Base-by-base conservation (phyloP, 768 basidiomycete species). In the Myochromella boudieri region DNA sequence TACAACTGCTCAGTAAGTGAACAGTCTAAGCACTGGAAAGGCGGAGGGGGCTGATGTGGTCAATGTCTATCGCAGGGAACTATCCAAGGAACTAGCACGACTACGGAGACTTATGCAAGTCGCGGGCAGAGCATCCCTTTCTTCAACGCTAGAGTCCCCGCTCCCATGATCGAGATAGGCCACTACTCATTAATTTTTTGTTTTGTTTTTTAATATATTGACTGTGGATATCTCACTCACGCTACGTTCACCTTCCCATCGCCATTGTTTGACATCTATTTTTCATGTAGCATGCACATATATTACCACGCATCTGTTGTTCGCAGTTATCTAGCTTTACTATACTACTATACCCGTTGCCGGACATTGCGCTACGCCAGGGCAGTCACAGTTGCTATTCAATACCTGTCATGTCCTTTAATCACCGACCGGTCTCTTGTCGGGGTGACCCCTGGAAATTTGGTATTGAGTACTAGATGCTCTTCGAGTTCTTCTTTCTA, bases 81-180 rank as follows among this genome's bases (percentile, higher is more conserved):
- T 90, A 24, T 69, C 84, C 4, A 68, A 71, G 22, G 88, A 91
- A 61, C 70, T 91, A 36, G 76, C 80, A 39, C 74, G 86, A 47
- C 67, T 91, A 59, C 75, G 85, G 59, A 75, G 88, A 54, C 73
- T 91, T 31, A 90, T 91, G 81, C 85, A 79, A 58, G 66, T 68
- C 31, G 74, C 78, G 55, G 68, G 73, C 1, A 68, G 65, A 45
- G 44, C 44, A 31, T 41, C 56, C 60, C 29, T 43, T 22, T 44
- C 57, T 42, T 43, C 20, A 27, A 42, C 38, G 24, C 47, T 51
- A 44, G 49, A 50, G n/a, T 41, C 49, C 4, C 42, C 28, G 6
- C 53, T 49, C 17, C 38, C 53, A 37, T 54, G 49, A 54, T 9
- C 11, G 26, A 25, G 18, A 20, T 24, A 6, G 20, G 37, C 33